Base-by-base conservation (phyloP, 169 alveolate genomes). In the Eimeria nieschulzi region DNA sequence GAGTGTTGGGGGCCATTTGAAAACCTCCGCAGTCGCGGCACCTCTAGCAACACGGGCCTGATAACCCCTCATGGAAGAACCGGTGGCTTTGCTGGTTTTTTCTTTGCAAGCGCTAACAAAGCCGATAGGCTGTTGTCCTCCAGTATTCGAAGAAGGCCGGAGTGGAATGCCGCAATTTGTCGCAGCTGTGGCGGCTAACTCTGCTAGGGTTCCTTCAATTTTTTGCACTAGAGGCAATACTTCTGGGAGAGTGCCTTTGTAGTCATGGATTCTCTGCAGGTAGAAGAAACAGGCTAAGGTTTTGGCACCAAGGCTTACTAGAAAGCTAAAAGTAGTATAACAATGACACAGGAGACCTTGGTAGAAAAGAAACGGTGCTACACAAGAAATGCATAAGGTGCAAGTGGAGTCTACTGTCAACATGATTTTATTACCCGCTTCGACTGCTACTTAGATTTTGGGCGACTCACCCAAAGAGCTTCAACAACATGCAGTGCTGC, bases 11-110 rank as follows among this genome's bases (percentile, higher is more conserved):
- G 78, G 90, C 75, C 63, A 82, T 46, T 82, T 76, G 59, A 78
- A 78, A 5, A 63, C 90, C 90, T 63, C 90, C 76, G 75, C 78
- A 21, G 90, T 59, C 12, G 90, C 75, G 59, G 78, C 78, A 21
- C 90, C 78, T 82, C 90, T 82, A 63, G 78, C 90, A 63, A 15
- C 26, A 13, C 78, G 78, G 39, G 78, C 56, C 26, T 82, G 78
- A 51, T 61, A 76, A 7, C 10, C 17, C 33, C 90, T 73, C 19
- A 9, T 61, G 19, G 46, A 19, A 7, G 33, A 9, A 39, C 54
- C 25, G 9, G 56, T 61, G 13, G 78, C 23, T 61, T 63, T 82
- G 53, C 76, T 55, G 64, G 53, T 63, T 39, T 21, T 61, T 63
- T 82, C 78, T 26, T 6, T 51, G 17, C 78, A 17, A 21, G n/a